Base-by-base conservation (phyloP, 2,329 filamentous ascomycete genomes). In the Diaporthe nobilis region DNA sequence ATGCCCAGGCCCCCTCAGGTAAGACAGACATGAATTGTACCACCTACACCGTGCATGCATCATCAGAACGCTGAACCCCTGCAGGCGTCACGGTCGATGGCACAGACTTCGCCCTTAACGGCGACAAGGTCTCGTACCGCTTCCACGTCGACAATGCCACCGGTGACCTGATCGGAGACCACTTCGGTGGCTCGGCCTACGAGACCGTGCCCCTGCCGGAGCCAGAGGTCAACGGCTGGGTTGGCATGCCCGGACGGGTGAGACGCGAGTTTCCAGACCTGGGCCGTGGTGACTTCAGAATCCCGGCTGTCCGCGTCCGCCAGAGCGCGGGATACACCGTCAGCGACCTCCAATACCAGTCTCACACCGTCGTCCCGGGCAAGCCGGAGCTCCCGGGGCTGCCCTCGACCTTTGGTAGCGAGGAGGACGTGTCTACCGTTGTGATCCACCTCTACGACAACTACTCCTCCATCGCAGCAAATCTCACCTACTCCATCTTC, bases 221-320 rank as follows among this genome's bases (percentile, higher is more conserved):
- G 31, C 85, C 87, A 0, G 83, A 85, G 1, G 84, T 86, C 51
- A 80, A 86, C 25, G 92, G 92, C 60, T 93, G 91, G 91, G 84
- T 87, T 49, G 83, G 87, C 44, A 80, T 85, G 67, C 81, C 87
- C 49, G 87, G 87, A 15, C 90, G 89, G 57, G 80, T 87, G 22
- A 87, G 90, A 22, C 88, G 92, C 39, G 92, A 93, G 80, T 92
- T 92, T 72, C 92, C 92, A 2, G 91, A 93, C 76, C 84, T 91
- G 6, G 91, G 92, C 1, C 87, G 91, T 10, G 91, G 91, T 22
- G 92, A 93, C 79, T 91, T 92, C 77, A 87, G 92, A 4, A 83
- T 88, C 3, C 92, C 92, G 0, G 91, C 92, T 0, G 86, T 93
- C 17, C 88, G 90, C 51, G 90, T 93, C 78, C 86, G 86, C 72